These are phyloP conservation scores for Parachaetomium inaequale DNA, from an alignment of 495 filamentous ascomycete genomes.

Conservation along the genomic window DNA sequence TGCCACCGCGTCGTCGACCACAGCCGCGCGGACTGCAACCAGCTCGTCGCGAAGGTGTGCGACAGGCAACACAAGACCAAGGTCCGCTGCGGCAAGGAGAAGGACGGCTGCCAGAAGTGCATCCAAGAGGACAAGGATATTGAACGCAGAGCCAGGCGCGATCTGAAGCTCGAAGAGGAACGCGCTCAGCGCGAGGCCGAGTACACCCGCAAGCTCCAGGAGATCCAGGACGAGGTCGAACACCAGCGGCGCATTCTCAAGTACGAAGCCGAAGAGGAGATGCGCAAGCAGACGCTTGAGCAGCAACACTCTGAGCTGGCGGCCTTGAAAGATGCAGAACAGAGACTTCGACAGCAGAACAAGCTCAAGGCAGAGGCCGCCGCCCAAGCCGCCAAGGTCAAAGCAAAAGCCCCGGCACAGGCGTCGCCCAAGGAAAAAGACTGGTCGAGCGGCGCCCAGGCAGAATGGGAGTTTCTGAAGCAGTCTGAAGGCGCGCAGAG, in stretches of 20 bases:
- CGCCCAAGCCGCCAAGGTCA: constrained; percentile 5
- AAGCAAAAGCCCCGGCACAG: background rate
- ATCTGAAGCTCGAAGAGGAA: constrained; percentile 53
- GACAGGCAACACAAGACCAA: constrained; percentile 48
- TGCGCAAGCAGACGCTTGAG: constrained; percentile 45
- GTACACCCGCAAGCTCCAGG: constrained; percentile 50
- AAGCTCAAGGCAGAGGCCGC: constrained; percentile 3
- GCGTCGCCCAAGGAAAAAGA: background rate
- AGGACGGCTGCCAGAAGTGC: constrained; percentile 45
- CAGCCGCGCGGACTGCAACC: constrained; percentile 56
- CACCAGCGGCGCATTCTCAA: constrained; percentile 46
- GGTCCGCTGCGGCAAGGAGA: constrained; percentile 32
- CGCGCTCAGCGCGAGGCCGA: constrained; percentile 47
- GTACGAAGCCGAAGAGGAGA: constrained; percentile 44
- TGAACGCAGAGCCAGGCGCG: constrained; percentile 45
- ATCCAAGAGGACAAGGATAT: constrained; percentile 48
- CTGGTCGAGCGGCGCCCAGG: constrained; percentile 27
- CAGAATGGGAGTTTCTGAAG: constrained; percentile 63
- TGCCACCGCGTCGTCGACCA: constrained; percentile 69
- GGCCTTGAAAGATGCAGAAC: constrained; percentile 17
- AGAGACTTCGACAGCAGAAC: constrained; percentile 18
- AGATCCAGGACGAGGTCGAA: constrained; percentile 57
- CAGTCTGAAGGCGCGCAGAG: constrained; percentile 46
- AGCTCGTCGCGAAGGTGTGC: constrained; percentile 49
- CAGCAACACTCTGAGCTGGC: constrained; percentile 36